A percentile compares a stretch with the other conserved stretches of the same genome.
These are phyloP conservation scores for Plantago ovata DNA, from an alignment of 257 asterid genomes.

Conservation along the genomic window DNA sequence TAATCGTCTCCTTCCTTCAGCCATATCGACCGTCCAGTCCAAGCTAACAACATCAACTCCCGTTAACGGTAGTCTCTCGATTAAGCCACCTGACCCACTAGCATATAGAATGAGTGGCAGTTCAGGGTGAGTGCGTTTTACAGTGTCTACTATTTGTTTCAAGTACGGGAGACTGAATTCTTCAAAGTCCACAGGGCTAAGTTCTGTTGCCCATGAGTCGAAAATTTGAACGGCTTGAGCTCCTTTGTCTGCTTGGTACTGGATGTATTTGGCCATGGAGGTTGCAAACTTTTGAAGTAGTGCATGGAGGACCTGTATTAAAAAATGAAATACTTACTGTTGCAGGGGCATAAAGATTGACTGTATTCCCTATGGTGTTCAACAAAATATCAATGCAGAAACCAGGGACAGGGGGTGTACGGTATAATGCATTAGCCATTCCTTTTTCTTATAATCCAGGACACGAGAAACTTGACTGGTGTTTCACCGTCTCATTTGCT, in stretches of 20 bases:
- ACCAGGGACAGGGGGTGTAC: no score
- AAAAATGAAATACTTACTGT: neutral
- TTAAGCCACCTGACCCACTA: conserved; percentile 97
- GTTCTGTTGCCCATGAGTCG: conserved; percentile 99
- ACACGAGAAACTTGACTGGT: no score
- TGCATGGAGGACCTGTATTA: conserved; percentile 72
- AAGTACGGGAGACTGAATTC: conserved; percentile 93
- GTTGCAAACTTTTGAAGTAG: conserved; percentile 85
- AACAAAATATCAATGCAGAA: no score
- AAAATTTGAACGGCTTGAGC: conserved; percentile 99
- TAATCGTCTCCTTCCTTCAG: conserved; percentile 83
- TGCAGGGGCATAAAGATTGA: no score
- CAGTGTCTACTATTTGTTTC: conserved; percentile 72
- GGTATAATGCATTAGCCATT: no score
- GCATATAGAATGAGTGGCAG: conserved; percentile 87
- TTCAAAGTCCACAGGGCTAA: conserved; percentile 92
- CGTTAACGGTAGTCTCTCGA: conserved; percentile 86
- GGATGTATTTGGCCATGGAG: conserved; percentile 84
- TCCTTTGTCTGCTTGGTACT: conserved; percentile 95
- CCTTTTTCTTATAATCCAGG: no score
- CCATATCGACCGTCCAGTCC: conserved; percentile 99
- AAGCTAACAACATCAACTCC: conserved; percentile 94
- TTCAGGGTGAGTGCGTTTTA: conserved; percentile 70
- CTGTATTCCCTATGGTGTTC: no score
- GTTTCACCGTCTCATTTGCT: no score